Conservation (phyloP, 495 filamentous ascomycete genomes). For the Pseudevernia furfuracea region DNA sequence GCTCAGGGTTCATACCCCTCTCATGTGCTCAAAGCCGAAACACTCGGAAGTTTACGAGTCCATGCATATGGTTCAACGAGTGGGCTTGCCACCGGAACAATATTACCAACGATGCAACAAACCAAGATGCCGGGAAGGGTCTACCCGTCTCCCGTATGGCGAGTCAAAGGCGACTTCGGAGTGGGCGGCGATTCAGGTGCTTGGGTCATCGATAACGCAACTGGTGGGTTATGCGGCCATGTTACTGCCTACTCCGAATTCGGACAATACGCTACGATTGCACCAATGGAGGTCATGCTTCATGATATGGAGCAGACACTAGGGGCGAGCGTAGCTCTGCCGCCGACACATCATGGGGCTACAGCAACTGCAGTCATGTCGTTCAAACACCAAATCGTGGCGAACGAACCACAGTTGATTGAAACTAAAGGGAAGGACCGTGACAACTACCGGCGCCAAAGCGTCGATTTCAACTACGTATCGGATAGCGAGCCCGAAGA, state of each 20-base stretch:
- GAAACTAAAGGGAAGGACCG: neutral
- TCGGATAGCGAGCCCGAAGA: conserved; percentile 7
- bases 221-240: conserved; percentile 78
- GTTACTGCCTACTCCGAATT: conserved; percentile 77
- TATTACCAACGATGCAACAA: conserved; percentile 65
- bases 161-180: conserved; percentile 64
- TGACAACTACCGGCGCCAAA: neutral
- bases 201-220: conserved; percentile 79
- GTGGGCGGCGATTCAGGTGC: conserved; percentile 87
- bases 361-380: conserved; percentile 5
- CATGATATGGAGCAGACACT: conserved; percentile 76
- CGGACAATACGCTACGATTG: conserved; percentile 74
- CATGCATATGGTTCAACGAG: conserved; percentile 90
- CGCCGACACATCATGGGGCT: conserved; percentile 14
- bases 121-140: conserved; percentile 76
- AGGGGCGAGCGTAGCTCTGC: conserved; percentile 33
- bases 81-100: conserved; percentile 69
- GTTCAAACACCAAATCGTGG: conserved; percentile 5
- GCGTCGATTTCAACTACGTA: conserved; percentile 5
- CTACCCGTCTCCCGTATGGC: conserved; percentile 74
- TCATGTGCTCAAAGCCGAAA: conserved; percentile 31
- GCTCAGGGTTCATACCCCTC: conserved; percentile 27
- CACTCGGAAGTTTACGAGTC: conserved; percentile 63
- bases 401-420: neutral
- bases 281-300: conserved; percentile 86